Evolutionary conservation across 1,284 basidiomycete species (phyloP).

Genomic region (Rhizopogon hawkerae): DNA sequence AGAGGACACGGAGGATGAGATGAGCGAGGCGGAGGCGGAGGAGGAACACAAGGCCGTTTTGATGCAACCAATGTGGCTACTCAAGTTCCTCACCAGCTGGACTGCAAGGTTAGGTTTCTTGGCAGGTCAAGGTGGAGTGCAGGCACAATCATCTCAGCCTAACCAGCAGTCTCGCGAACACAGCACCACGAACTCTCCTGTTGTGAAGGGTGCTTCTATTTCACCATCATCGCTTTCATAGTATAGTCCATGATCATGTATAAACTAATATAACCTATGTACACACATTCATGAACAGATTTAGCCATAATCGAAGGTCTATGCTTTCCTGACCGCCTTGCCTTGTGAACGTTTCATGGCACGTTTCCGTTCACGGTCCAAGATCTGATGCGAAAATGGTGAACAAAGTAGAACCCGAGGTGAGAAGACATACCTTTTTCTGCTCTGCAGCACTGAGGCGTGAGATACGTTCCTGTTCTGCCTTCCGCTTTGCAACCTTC

Average conservation of each 20-base stretch:
- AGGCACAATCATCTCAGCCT: background rate
- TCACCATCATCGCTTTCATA: background rate
- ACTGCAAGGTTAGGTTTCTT: conserved; percentile 37
- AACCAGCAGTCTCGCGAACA: background rate
- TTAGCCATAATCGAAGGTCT: conserved; percentile 1
- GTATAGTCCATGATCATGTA: background rate
- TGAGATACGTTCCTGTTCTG: conserved; percentile 63
- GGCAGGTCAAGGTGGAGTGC: conserved; percentile 14
- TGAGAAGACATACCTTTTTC: conserved; percentile 52
- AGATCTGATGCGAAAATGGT: conserved; percentile 32
- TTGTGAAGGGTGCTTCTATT: background rate
- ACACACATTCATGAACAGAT: background rate
- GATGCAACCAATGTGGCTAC: conserved; percentile 66
- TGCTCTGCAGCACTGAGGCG: conserved; percentile 74
- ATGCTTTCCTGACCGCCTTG: conserved; percentile 46
- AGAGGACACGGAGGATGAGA: conserved; percentile 19
- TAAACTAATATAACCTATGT: background rate
- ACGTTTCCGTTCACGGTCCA: conserved; percentile 72
- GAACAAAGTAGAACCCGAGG: background rate
- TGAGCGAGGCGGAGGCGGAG: conserved; percentile 32
- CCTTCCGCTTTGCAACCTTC: conserved; percentile 64
- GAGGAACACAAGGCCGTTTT: conserved; percentile 8
- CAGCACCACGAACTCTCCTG: conserved; percentile 11
- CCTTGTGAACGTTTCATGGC: conserved; percentile 59
- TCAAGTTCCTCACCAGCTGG: conserved; percentile 68